Conservation (phyloP, 2,329 filamentous ascomycete species). For the Juglanconis sp. region DNA sequence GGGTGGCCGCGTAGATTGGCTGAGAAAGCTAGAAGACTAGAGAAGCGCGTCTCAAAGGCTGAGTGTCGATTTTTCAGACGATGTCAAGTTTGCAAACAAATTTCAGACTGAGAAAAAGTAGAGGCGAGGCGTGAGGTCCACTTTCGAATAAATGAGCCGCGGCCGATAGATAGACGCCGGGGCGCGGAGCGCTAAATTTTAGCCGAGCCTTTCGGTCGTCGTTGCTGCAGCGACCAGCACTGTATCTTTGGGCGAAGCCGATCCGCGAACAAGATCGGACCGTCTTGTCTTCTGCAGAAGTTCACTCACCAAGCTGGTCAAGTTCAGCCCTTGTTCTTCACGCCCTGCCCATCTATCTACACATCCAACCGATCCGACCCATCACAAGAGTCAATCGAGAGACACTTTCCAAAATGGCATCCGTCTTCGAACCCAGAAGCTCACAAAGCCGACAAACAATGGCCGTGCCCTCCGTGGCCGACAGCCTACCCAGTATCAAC, state of each 20-base stretch:
- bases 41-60: not conserved
- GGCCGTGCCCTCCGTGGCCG: constrained; percentile 65
- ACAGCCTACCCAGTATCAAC: constrained; percentile 82
- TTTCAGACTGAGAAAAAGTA: constrained; percentile 1
- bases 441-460: constrained; percentile 62
- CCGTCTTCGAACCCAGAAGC: constrained; percentile 66
- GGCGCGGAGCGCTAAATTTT: not conserved
- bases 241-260: not conserved
- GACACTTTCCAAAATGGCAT: constrained; percentile 41
- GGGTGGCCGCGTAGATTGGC: not conserved
- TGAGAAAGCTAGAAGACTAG: not conserved
- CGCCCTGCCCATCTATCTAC: not conserved
- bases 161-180: not conserved
- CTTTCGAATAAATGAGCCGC: constrained; percentile 5
- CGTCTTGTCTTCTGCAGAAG: not conserved
- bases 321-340: not conserved
- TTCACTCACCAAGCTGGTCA: not conserved
- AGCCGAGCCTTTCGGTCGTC: constrained; percentile 1
- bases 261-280: not conserved
- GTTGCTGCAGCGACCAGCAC: constrained; percentile 19
- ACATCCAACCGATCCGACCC: not conserved
- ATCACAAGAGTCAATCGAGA: constrained; percentile 1
- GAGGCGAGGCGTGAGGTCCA: not conserved
- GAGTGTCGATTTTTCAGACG: not conserved
- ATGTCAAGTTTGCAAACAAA: not conserved